Conservation (phyloP, 2,329 filamentous ascomycete species). For the Colletotrichum trifolii region DNA sequence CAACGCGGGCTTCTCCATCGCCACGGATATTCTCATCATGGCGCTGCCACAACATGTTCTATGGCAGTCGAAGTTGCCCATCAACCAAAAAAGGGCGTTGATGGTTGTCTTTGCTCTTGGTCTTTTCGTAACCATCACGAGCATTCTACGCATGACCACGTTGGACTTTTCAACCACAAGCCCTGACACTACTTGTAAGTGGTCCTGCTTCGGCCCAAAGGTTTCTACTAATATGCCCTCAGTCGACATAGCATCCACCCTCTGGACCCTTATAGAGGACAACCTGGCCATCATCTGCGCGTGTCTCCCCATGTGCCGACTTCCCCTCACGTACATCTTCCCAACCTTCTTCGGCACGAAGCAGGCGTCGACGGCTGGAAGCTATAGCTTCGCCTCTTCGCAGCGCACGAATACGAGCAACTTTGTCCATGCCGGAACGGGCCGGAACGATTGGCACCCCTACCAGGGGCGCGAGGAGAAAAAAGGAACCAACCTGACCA, state of each 20-base stretch:
- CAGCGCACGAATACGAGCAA: slow-evolving; percentile 21
- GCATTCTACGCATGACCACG: slow-evolving; percentile 54
- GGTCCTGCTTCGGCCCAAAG: background rate
- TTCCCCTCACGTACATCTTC: slow-evolving; percentile 50
- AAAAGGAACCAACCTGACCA: slow-evolving; percentile 42
- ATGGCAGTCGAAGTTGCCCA: slow-evolving; percentile 55
- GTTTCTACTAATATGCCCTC: slow-evolving; percentile 39
- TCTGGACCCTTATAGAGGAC: slow-evolving; percentile 42
- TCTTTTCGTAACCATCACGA: slow-evolving; percentile 53
- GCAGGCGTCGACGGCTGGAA: slow-evolving; percentile 20
- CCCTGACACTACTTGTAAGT: slow-evolving; percentile 50
- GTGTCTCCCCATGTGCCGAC: slow-evolving; percentile 46
- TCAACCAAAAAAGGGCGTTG: slow-evolving; percentile 52
- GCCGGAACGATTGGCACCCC: slow-evolving; percentile 46
- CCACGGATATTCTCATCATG: slow-evolving; percentile 38
- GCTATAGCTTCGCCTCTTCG: slow-evolving; percentile 27
- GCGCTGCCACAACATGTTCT: slow-evolving; percentile 52
- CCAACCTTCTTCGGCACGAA: slow-evolving; percentile 45
- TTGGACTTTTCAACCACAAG: slow-evolving; percentile 52
- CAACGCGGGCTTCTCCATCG: slow-evolving; percentile 35
- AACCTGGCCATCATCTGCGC: slow-evolving; percentile 42
- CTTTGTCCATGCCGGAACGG: slow-evolving; percentile 38
- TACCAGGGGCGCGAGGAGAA: slow-evolving; percentile 46
- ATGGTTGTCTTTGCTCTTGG: slow-evolving; percentile 56
- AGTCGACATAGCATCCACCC: slow-evolving; percentile 38